Evolutionary conservation across 371 early-diverging fungal genomes (phyloP).

Genomic region (Saksenaea oblongispora): DNA sequence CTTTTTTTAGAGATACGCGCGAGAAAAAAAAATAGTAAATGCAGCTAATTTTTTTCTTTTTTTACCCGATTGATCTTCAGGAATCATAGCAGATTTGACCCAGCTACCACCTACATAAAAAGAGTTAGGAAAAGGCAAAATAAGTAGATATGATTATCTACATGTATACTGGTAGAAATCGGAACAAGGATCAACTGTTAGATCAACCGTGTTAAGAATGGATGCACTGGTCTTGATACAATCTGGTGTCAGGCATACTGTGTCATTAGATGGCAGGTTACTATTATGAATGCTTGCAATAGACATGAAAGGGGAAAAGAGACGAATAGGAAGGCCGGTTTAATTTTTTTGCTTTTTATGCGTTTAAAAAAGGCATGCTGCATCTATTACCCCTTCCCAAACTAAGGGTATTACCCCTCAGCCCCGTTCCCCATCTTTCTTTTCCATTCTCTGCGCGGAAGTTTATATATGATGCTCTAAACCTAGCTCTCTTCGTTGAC

Average conservation of each 20-base stretch:
- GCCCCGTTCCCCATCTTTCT: background rate
- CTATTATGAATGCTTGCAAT: background rate
- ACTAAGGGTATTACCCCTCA: background rate
- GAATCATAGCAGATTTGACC: constrained; percentile 39
- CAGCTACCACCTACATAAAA: constrained; percentile 49
- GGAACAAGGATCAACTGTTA: constrained; percentile 42
- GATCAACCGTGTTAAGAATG: constrained; percentile 35
- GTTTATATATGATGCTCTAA: background rate
- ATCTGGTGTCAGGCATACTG: constrained; percentile 42
- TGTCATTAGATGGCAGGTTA: background rate
- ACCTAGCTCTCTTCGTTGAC: too few relatives aligned
- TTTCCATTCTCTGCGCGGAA: background rate
- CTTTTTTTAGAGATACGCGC: background rate
- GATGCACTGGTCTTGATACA: constrained; percentile 45
- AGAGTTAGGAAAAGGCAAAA: background rate
- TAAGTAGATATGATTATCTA: constrained; percentile 17
- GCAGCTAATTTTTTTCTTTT: background rate
- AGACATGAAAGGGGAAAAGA: background rate
- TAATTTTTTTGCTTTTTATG: background rate
- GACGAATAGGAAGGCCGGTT: background rate
- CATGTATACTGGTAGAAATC: constrained; percentile 57
- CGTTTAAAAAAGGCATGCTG: background rate
- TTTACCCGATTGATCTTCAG: constrained; percentile 47
- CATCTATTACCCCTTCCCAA: background rate
- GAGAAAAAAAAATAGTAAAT: background rate